Evolutionary conservation across 768 basidiomycete genomes (phyloP).

Genomic region (Lyophyllum semitale): DNA sequence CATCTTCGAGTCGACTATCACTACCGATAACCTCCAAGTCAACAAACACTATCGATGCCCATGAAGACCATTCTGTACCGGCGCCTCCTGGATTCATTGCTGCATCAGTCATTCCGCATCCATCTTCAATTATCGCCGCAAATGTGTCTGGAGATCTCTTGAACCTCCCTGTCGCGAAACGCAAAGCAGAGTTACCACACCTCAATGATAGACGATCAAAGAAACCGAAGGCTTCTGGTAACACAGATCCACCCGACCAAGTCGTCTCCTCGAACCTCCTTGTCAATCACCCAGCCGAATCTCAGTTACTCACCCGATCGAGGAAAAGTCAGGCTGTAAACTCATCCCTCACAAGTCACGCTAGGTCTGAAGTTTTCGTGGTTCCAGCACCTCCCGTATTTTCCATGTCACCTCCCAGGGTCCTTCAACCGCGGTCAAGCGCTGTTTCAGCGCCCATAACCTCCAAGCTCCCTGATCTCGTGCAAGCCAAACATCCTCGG

Average conservation of each 20-base stretch:
- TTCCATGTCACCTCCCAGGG: neutral
- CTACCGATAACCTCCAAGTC: neutral
- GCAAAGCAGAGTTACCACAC: neutral
- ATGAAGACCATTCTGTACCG: neutral
- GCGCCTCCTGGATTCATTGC: neutral
- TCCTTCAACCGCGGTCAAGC: neutral
- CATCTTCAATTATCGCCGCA: neutral
- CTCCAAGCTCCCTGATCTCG: neutral
- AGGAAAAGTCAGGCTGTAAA: neutral
- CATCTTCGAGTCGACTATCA: neutral
- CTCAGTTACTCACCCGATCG: neutral
- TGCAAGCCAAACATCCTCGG: conserved; percentile 9
- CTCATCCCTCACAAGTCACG: neutral
- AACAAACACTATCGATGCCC: neutral
- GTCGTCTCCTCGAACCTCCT: neutral
- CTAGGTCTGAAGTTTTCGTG: neutral
- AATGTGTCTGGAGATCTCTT: too few relatives aligned
- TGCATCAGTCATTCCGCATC: neutral
- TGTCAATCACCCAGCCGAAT: neutral
- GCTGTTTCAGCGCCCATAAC: neutral
- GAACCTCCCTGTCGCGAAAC: neutral
- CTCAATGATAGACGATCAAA: neutral
- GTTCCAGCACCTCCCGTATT: neutral
- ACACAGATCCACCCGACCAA: neutral
- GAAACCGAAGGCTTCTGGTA: neutral